Evolutionary conservation across 106 monocot species (phyloP), one percentile per base, ranked within the genome.

Genomic region (Dioscorea alata): DNA sequence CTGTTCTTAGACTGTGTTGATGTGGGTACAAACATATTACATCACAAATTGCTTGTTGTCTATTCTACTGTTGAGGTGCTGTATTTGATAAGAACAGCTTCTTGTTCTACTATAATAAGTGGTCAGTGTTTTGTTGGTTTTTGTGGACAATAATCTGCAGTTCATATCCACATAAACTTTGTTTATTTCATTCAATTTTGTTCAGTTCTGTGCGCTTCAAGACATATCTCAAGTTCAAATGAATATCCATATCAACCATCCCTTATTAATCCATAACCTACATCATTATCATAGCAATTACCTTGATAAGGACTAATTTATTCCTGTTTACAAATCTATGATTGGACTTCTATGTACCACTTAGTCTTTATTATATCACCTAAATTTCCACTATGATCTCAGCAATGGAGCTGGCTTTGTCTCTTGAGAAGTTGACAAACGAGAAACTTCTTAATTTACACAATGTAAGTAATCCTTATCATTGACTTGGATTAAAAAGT

Each of bases 341-440:
- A 19, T 50, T 65, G 23, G 49, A 66, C 10, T 53, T 59, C n/a
- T 53, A 18, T 33, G 49, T 25, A 19, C 18, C n/a, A 50, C 49
- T 57, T 52, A n/a, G 31, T 21, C 54, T 20, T 77, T 77, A 49
- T 14, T 59, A 71, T 10, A n/a, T 72, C 63, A 8, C 23, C 64
- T 74, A 65, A 92, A 83, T 83, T 13, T 42, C 42, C 10, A 3
- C 42, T 42, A 42, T 42, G 42, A 42, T 42, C 42, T 59, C 69
- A 88, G 95, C 92, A 59, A 92, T 92, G 92, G 89, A 97, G 51
- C 83, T 92, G 68, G 81, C 86, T 56, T 74, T 96, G 67, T 75
- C 92, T 49, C 84, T 96, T 59, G 96, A 96, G 78, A 92, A 89
- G 63, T 61, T 97, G 64, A 78, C 75, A 12, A 92, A 89, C 21